Evolutionary conservation across 2,329 filamentous ascomycete species (phyloP), one percentile per base, ranked within the genome.

Genomic region (Endothia cerciana): DNA sequence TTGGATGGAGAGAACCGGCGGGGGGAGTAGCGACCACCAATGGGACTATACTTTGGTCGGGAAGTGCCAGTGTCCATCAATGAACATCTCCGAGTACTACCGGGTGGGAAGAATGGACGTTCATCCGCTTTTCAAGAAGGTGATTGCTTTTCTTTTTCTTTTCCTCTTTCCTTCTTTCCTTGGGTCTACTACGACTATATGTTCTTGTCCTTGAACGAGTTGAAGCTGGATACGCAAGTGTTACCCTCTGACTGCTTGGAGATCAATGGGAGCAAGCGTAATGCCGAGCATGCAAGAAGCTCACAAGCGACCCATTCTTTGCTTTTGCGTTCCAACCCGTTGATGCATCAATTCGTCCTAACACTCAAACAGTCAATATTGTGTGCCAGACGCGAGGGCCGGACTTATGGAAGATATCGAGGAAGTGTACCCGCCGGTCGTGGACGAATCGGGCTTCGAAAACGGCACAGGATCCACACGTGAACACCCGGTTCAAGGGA

Each of bases 11-110:
- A 28, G 17, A 69, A 70, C 25, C 71, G 71, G n/a, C 4, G 75
- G 75, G n/a, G 74, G 75, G 38, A 73, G 19, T n/a, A n/a, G 69
- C 72, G 4, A 72, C 72, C 30, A 77, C 76, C 56, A 75, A 75
- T 19, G 72, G 33, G 6, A 36, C 2, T 77, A 62, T 73, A 73
- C 65, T 76, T 75, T 65, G 74, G 74, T 47, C 69, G 74, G 73
- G 72, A 11, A 71, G 71, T 45, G 70, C 73, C 4, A 71, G 69
- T 40, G 71, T 76, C 43, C 75, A 76, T 56, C 71, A 72, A 45
- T 77, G 76, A 75, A 73, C 70, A 19, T 65, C 70, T 5, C 62
- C 77, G 8, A 75, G 74, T 5, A 77, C 76, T 59, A 66, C 71
- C 1, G 74, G 76, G 1, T 77, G 75, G 74, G 70, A 72, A 76